Evolutionary conservation across 1,284 basidiomycete species (phyloP), one percentile per base, ranked within the genome.

Genomic region (Fomitopsis pinicola): DNA sequence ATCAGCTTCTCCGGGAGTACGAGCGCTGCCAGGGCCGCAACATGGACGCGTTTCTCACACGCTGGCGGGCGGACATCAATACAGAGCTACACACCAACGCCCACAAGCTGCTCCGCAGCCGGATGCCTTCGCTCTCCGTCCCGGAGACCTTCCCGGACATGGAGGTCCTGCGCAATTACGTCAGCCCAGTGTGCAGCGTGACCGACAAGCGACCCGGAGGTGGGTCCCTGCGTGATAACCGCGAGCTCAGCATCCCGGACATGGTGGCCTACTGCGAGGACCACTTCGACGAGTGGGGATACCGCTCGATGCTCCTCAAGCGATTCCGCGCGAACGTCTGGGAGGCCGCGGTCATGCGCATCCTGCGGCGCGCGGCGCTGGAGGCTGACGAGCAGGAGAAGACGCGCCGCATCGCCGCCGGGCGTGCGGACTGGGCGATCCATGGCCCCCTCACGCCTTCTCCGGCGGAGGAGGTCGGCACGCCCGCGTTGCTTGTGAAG

Each of bases 271-370:
- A 84, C 59, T 85, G 84, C 68, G 84, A 86, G 68, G 68, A 73
- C 45, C 78, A 78, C 60, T 86, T 87, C 65, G 69, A 67, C 40
- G 84, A 87, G 62, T 87, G 85, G 84, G 82, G 80, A 0, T 76
- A 77, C 42, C 74, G 69, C 55, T 75, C 78, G 5, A 66, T 63
- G 7, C 76, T 82, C 55, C 64, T 81, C 52, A 73, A 78, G 53
- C 71, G 77, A 8, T 80, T 82, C 65, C 68, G 76, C 33, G 72
- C 67, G 30, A 64, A 79, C 15, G 56, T 81, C 10, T 82, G 78
- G 78, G 72, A 72, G 14, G 73, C 75, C 6, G 74, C 75, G 5
- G 70, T 79, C 40, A 75, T 81, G 63, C 72, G 75, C 38, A 67
- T 80, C 19, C 68, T 83, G 7, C 69, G 78, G 48, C 73, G 76